Base-by-base conservation (phyloP, 2,329 filamentous ascomycete species). In the Fusarium pininemorale region DNA sequence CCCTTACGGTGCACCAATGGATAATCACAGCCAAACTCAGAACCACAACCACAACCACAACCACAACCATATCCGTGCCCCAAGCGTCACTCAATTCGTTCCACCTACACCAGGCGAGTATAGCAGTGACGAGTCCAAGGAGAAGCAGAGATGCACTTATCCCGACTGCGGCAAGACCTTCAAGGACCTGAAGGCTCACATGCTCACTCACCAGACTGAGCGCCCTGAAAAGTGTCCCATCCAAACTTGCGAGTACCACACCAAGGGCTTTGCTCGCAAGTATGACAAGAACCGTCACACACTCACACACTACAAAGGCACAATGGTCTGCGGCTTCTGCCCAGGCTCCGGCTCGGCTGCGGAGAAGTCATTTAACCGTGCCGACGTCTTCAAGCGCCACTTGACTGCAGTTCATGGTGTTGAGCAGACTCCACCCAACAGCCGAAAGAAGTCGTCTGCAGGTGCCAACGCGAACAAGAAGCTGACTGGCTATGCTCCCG, bases 251-350 rank as follows among this genome's bases (percentile, higher is more conserved):
- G 94, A 97, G 79, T 98, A 98, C 83, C 92, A 97, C 85, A 86
- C 89, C 79, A 98, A 98, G 84, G 95, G 95, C 8, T 98, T 98
- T 80, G 95, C 95, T 16, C 89, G 95, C 77, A 98, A 98, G 84
- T 98, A 98, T 81, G 95, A 98, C 86, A 97, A 97, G 88, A 98
- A 98, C 84, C 88, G 95, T 50, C 95, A 98, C 82, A 97, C 95
- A 10, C 84, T 98, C 72, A 98, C 95, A 10, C 95, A 98, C 82
- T 98, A 98, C 89, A 98, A 98, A 85, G 95, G 95, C 45, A 98
- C 94, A 55, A 98, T 98, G 95, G 94, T 98, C 30, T 98, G 95
- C 80, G 95, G 94, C 37, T 98, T 98, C 85, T 98, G 95, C 79
- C 94, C 95, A 3, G 94, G 94, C 39, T 94, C 94, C 35, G 95